Conservation (phyloP, 2,329 filamentous ascomycete genomes). For the Fusarium sp. region DNA sequence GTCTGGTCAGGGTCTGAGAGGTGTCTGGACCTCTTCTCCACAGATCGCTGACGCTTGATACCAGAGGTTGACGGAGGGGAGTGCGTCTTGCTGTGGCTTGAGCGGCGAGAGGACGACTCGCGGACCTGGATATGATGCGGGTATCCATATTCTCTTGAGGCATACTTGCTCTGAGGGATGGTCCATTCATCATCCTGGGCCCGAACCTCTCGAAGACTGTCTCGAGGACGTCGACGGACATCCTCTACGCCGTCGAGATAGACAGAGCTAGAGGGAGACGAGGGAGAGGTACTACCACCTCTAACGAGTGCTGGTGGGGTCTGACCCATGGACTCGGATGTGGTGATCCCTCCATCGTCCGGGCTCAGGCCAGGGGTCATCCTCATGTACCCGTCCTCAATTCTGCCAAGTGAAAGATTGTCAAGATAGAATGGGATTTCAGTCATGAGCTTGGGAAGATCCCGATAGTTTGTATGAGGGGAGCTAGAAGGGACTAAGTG, state of each 20-base stretch:
- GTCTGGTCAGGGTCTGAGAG: constrained; percentile 58
- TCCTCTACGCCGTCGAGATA: constrained; percentile 50
- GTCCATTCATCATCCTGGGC: constrained; percentile 57
- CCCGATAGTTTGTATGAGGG: constrained; percentile 47
- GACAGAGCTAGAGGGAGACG: constrained; percentile 54
- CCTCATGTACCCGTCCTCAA: constrained; percentile 49
- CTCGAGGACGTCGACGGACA: constrained; percentile 45
- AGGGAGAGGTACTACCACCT: constrained; percentile 56
- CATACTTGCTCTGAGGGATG: constrained; percentile 54
- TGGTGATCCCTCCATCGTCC: constrained; percentile 50
- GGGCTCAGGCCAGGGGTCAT: constrained; percentile 52
- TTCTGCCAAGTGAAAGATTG: constrained; percentile 50
- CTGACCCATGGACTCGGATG: constrained; percentile 54
- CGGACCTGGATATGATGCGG: constrained; percentile 51
- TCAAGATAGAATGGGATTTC: constrained; percentile 52
- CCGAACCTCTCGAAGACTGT: constrained; percentile 52
- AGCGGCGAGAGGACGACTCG: constrained; percentile 44
- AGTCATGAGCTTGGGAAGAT: constrained; percentile 52
- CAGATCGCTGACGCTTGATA: constrained; percentile 54
- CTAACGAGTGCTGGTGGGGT: constrained; percentile 55
- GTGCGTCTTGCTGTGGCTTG: constrained; percentile 36
- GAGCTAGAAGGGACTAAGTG: constrained; percentile 45
- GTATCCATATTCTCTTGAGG: constrained; percentile 50
- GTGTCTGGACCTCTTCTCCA: constrained; percentile 54
- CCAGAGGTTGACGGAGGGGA: constrained; percentile 40